These are phyloP conservation scores for Musa schizocarpa DNA, from an alignment of 176 grass and related monocot species.

Conservation along the genomic window DNA sequence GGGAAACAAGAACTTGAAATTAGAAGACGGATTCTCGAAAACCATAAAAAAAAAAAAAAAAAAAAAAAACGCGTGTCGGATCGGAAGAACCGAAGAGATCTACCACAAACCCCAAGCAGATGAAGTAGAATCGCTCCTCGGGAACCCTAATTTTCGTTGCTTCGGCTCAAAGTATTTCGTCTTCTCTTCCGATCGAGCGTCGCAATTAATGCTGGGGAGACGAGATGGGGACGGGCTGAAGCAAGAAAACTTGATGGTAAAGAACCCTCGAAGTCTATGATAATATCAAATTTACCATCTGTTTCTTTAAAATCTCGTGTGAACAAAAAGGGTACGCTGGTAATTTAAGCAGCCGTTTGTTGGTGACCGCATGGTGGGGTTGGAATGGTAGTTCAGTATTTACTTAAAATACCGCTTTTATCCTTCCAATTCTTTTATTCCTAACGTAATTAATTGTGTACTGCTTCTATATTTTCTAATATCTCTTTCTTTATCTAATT, in stretches of 20 bases:
- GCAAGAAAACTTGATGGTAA: not conserved
- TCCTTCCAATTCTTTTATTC: too few relatives aligned
- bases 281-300: too few relatives aligned
- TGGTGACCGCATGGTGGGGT: too few relatives aligned
- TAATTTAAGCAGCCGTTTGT: too few relatives aligned
- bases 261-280: too few relatives aligned
- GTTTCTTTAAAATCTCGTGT: too few relatives aligned
- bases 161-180: not conserved
- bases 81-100: not conserved
- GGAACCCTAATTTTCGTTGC: not conserved
- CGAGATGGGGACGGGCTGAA: not conserved
- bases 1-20: not conserved
- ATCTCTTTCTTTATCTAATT: too few relatives aligned
- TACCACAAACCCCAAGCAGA: not conserved
- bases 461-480: too few relatives aligned
- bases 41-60: not conserved
- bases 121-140: not conserved
- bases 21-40: not conserved
- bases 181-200: not conserved
- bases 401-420: too few relatives aligned
- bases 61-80: not conserved
- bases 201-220: not conserved
- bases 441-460: too few relatives aligned
- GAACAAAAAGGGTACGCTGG: too few relatives aligned
- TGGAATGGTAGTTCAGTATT: too few relatives aligned